Evolutionary conservation across 2,329 filamentous ascomycete genomes (phyloP), one percentile per base, ranked within the genome.

Genomic region (Thermoascus crustaceus): DNA sequence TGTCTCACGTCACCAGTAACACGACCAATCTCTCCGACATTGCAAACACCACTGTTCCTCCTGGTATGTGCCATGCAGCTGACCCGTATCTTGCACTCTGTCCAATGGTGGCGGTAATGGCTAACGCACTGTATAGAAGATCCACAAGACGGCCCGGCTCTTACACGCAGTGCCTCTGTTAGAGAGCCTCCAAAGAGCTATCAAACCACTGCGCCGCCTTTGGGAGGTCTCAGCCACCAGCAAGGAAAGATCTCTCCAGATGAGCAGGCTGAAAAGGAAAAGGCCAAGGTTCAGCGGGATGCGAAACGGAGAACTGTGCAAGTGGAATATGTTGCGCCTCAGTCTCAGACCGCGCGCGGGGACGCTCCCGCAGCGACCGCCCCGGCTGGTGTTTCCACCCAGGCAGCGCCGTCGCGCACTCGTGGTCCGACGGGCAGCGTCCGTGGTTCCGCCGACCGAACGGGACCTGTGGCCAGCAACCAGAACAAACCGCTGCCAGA

Each of bases 1-100:
- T 98, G 32, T 85, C 88, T 53, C 88, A 95, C 58, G 95, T 98
- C 54, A 96, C 91, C 14, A 96, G 91, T 63, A 89, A 82, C 55
- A 94, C 87, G 4, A 95, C 89, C 6, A 85, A 83, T 34, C 79
- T 85, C 7, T 78, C 76, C 32, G 88, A 96, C 50, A 88, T 93
- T 48, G 80, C 86, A 47, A 85, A 86, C 48, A 80, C 84, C 2
- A 83, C 85, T 1, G 75, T 85, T 7, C 69, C 76, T 14, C 58
- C 68, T 46, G 71, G 73, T 76, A 68, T 56, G 67, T 42, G 21
- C 10, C 30, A 19, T 18, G 21, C 35, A 17, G 14, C 24, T 40
- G 30, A 32, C 8, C 7, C 5, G 40, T 43, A 18, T 40, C 24
- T 18, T 23, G n/a, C 21, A 17, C 22, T 35, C 22, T 17, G 21